phyloP scores from a whole-genome alignment of 73 alveolate species.

The Symbiodinium pilosum region DNA sequence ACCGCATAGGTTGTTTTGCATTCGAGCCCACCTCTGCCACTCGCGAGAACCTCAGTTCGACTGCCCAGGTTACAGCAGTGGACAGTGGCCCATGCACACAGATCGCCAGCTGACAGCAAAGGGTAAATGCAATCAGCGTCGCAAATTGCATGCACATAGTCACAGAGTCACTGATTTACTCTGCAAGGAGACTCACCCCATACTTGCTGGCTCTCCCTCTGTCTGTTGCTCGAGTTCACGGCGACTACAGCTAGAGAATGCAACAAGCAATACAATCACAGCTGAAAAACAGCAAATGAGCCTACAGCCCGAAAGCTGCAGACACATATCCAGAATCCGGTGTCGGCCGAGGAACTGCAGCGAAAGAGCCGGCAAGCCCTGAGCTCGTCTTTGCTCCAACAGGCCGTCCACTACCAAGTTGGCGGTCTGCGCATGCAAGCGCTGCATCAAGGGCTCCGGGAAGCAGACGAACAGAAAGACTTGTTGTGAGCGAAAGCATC shows the following conservation, averaged over 20 bases:
- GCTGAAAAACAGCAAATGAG: not conserved
- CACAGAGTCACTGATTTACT: too few species aligned
- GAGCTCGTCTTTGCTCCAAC: not conserved
- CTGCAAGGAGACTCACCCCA: not conserved
- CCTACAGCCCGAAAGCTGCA: too few species aligned
- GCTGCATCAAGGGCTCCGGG: not conserved
- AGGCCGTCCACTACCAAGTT: constrained; percentile 16
- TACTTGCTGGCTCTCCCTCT: not conserved
- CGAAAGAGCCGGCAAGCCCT: not conserved
- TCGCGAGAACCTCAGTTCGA: constrained; percentile 2
- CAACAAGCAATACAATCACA: not conserved
- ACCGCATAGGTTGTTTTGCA: not conserved
- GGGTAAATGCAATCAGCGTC: too few species aligned
- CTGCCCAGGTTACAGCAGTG: not conserved
- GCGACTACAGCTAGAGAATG: not conserved
- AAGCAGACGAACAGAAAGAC: not conserved
- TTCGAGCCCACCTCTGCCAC: constrained; percentile 23
- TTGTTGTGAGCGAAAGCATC: not conserved
- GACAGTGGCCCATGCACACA: not conserved
- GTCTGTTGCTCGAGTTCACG: too few species aligned
- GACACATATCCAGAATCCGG: too few species aligned
- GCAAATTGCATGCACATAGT: too few species aligned
- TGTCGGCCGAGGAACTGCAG: not conserved
- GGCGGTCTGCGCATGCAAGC: constrained; percentile 23
- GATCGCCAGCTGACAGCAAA: too few species aligned